Base-by-base conservation (phyloP, 768 basidiomycete species). In the Lyophyllum decastes region DNA sequence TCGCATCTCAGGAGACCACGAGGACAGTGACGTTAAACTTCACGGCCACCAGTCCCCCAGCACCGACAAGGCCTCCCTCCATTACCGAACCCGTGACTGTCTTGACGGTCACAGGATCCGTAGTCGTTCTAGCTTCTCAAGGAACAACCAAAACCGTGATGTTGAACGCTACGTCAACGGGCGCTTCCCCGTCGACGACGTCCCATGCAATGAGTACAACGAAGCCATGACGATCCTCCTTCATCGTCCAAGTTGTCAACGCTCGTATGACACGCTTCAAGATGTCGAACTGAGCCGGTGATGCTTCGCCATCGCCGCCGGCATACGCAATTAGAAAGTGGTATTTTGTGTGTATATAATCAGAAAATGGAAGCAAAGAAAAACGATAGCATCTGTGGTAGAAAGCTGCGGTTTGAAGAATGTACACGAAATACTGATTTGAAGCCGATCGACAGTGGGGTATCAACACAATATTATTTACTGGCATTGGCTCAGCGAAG, bases 81-180 rank as follows among this genome's bases (percentile, higher is more conserved):
- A 38, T 27, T 33, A 48, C 21, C 9, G 49, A 26, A 43, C 49
- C 59, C n/a, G 30, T 53, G n/a, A 52, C 59, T 8, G 45, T 61
- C 46, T 10, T 61, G 16, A 54, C 52, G n/a, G 49, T 55, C 2
- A 54, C 55, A 16, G 55, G 55, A 9, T 54, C 60, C 8, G 26
- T 43, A 14, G 45, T 57, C 12, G 61, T 58, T 38, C 27, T 61
- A 7, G 61, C 57, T 25, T 55, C 57, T 25, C 47, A 55, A 40
- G 60, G 56, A 52, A 44, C 24, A 43, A 61, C 57, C 11, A 21
- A 25, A 25, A 55, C 48, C 5, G 38, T 49, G 10, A 55, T 43
- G 8, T 17, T 60, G 41, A 52, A 22, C 12, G 19, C 34, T 25
- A 49, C 52, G 22, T 25, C 33, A n/a, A 41, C 56, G 8, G 24